These are phyloP conservation scores for Trifolium subterraneum DNA, from an alignment of 306 rosid species.

Conservation along the genomic window DNA sequence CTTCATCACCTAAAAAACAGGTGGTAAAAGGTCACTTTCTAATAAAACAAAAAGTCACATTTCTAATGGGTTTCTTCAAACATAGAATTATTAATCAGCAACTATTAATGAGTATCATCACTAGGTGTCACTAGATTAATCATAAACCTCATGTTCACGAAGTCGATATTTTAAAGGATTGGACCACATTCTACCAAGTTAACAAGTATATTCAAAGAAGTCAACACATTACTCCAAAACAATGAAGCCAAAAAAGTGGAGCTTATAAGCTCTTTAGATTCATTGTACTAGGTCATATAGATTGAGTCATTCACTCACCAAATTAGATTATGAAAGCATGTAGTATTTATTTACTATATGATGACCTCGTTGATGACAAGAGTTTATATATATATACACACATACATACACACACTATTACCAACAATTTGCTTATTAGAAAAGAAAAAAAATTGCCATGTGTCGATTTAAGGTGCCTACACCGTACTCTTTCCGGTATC, in stretches of 20 bases:
- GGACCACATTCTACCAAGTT: slow-evolving; percentile 9
- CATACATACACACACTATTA: too few relatives aligned
- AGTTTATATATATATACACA: too few relatives aligned
- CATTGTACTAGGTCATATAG: slow-evolving; percentile 46
- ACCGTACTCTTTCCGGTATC: too few relatives aligned
- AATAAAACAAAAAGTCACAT: too few relatives aligned
- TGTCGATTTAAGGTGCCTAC: not conserved
- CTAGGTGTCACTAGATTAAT: not conserved
- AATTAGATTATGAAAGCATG: slow-evolving; percentile 8
- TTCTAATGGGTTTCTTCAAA: slow-evolving; percentile 39
- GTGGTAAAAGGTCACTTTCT: slow-evolving; percentile 38
- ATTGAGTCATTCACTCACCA: not conserved
- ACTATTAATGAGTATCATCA: not conserved
- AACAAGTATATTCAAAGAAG: slow-evolving; percentile 14
- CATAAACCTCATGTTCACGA: not conserved
- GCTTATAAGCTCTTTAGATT: slow-evolving; percentile 29
- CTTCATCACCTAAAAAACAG: slow-evolving; percentile 23
- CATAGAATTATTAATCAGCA: slow-evolving; percentile 14
- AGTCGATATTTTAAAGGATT: not conserved
- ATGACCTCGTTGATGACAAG: not conserved
- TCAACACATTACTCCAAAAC: slow-evolving; percentile 32
- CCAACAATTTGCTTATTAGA: not conserved
- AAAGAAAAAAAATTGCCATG: not conserved
- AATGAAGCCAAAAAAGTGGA: slow-evolving; percentile 26
- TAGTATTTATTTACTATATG: not conserved